Evolutionary conservation across 2,329 filamentous ascomycete species (phyloP).

Genomic region (Sclerotinia nivalis): DNA sequence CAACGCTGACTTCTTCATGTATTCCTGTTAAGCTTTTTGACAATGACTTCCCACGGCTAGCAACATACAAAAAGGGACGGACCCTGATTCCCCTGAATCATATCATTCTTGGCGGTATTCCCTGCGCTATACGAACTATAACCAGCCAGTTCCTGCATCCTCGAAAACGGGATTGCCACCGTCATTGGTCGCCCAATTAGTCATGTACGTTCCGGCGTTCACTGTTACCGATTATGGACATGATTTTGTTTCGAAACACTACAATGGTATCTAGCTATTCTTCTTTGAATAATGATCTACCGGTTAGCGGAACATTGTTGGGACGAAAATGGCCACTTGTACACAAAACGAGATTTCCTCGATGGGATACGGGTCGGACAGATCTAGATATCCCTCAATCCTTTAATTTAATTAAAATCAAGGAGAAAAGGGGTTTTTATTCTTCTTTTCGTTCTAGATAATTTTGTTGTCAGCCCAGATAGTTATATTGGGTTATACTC

Average conservation of each 20-base stretch:
- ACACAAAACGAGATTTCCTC: neutral
- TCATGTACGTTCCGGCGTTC: neutral
- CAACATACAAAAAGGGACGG: neutral
- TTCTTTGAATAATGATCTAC: neutral
- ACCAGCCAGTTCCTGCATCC: neutral
- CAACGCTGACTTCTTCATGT: neutral
- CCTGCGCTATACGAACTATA: neutral
- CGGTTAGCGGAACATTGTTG: neutral
- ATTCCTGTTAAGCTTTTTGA: neutral
- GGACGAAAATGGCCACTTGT: neutral
- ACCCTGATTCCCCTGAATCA: neutral
- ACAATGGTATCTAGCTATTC: neutral
- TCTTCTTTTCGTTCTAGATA: neutral
- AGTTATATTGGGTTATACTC: neutral
- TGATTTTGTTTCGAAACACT: constrained; percentile 7
- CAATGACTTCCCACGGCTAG: neutral
- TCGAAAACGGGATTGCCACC: neutral
- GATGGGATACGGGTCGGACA: neutral
- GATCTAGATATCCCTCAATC: neutral
- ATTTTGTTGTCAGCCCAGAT: neutral
- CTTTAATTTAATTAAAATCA: neutral
- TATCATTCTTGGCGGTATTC: neutral
- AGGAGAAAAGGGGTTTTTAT: neutral
- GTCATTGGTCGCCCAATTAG: neutral
- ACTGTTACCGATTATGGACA: neutral